Evolutionary conservation across 768 basidiomycete species (phyloP).

Genomic region (Atractiella rhizophila): DNA sequence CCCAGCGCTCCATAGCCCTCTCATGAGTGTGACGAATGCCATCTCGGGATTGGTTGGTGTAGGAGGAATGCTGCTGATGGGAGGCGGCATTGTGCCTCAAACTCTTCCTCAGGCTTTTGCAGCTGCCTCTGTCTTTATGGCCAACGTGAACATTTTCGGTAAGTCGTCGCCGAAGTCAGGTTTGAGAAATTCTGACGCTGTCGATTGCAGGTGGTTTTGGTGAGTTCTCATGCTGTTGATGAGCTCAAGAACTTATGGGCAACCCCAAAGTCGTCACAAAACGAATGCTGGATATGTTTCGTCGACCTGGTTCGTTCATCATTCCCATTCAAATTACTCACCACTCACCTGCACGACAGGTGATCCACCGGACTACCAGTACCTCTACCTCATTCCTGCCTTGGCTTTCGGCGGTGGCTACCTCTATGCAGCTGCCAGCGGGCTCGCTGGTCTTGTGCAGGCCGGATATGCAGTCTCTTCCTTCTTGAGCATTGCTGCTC

Average conservation of each 20-base stretch:
- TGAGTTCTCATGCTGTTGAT: too few species aligned
- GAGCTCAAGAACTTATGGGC: too few species aligned
- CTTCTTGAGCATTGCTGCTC: constrained; percentile 65
- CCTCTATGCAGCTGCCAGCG: constrained; percentile 53
- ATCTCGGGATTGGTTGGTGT: constrained; percentile 68
- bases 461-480: constrained; percentile 67
- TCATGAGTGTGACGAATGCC: constrained; percentile 78
- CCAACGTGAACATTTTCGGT: constrained; percentile 65
- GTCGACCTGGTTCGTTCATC: constrained; percentile 33
- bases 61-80: constrained; percentile 74
- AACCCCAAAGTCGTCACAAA: constrained; percentile 75
- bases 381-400: constrained; percentile 55
- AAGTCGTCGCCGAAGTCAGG: too few species aligned
- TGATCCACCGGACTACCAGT: constrained; percentile 69
- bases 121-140: constrained; percentile 58
- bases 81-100: constrained; percentile 56
- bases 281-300: constrained; percentile 82
- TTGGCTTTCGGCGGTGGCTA: constrained; percentile 61
- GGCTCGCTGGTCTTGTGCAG: constrained; percentile 62
- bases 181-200: too few species aligned
- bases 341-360: too few species aligned
- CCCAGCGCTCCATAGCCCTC: constrained; percentile 62
- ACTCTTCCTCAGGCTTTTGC: constrained; percentile 58
- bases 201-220: too few species aligned
- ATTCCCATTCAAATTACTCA: neutral